phyloP scores from a whole-genome alignment of 768 basidiomycete genomes.

The Albatrellus ellisii region DNA sequence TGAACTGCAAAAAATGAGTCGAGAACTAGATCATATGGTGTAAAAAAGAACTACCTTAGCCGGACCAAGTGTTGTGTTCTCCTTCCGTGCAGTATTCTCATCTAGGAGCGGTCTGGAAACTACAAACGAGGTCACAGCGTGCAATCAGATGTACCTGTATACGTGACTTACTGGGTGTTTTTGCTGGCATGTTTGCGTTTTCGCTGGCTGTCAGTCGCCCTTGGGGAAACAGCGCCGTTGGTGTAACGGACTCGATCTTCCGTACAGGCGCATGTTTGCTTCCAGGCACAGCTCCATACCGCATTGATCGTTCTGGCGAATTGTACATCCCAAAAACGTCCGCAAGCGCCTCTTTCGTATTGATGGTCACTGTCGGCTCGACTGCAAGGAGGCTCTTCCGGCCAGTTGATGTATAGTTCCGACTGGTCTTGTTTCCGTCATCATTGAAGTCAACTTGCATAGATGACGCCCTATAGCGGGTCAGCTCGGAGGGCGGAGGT shows the following conservation, averaged over 20 bases:
- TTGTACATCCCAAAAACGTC: conserved; percentile 98
- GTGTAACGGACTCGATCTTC: conserved; percentile 46
- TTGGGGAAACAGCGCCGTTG: conserved; percentile 14
- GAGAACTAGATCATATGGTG: background rate
- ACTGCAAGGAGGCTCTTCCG: conserved; percentile 34
- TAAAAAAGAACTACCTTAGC: conserved; percentile 9
- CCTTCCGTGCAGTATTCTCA: conserved; percentile 34
- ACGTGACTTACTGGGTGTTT: conserved; percentile 28
- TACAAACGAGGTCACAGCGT: conserved; percentile 11
- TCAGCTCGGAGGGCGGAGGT: conserved; percentile 29
- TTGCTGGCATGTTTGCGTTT: conserved; percentile 16
- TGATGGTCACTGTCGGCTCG: conserved; percentile 89
- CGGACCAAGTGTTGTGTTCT: conserved; percentile 23
- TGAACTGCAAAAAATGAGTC: conserved; percentile 31
- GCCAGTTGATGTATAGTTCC: conserved; percentile 23
- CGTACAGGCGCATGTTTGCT: conserved; percentile 64
- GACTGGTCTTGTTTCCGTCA: conserved; percentile 28
- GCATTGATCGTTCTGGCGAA: conserved; percentile 67
- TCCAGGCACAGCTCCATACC: conserved; percentile 32
- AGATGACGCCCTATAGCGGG: no score
- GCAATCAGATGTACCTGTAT: background rate
- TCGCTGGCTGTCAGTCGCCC: conserved; percentile 15
- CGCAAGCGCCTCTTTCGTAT: conserved; percentile 88
- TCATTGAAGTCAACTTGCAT: conserved; percentile 46
- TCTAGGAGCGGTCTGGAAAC: conserved; percentile 64